A percentile compares a stretch with the other conserved stretches of the same genome.
Conservation (phyloP, 2,329 filamentous ascomycete species). For the Aspergillus chevalieri region DNA sequence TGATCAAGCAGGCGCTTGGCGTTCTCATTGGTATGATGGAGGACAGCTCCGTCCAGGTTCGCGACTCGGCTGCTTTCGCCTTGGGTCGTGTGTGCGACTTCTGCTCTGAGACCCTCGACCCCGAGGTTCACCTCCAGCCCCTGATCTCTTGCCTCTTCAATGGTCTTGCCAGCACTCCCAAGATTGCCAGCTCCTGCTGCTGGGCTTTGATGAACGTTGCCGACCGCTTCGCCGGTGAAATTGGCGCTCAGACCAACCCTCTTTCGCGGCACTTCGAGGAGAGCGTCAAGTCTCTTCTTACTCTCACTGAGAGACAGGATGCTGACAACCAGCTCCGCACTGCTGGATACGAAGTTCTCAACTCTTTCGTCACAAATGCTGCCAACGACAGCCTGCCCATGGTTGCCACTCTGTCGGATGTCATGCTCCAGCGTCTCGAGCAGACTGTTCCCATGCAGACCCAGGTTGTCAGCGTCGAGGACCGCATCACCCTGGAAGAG, state of each 20-base stretch:
- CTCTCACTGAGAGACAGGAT: slow-evolving; percentile 73
- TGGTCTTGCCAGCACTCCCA: slow-evolving; percentile 81
- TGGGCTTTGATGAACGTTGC: slow-evolving; percentile 99
- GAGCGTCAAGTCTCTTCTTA: slow-evolving; percentile 76
- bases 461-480: slow-evolving; percentile 94
- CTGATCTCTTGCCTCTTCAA: slow-evolving; percentile 85
- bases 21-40: slow-evolving; percentile 91
- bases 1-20: slow-evolving; percentile 90
- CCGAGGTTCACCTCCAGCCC: slow-evolving; percentile 70
- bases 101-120: slow-evolving; percentile 86
- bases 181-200: slow-evolving; percentile 97
- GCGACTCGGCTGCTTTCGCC: slow-evolving; percentile 92
- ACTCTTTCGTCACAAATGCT: slow-evolving; percentile 86
- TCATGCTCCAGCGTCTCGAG: slow-evolving; percentile 85
- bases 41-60: slow-evolving; percentile 80
- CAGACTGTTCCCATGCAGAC: slow-evolving; percentile 81
- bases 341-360: slow-evolving; percentile 93
- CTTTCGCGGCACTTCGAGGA: slow-evolving; percentile 89
- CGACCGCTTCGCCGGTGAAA: slow-evolving; percentile 86
- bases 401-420: slow-evolving; percentile 75
- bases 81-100: slow-evolving; percentile 93
- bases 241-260: slow-evolving; percentile 70
- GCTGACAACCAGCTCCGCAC: slow-evolving; percentile 85
- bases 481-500: slow-evolving; percentile 91
- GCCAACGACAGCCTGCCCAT: slow-evolving; percentile 77